Evolutionary conservation across 2,329 filamentous ascomycete species (phyloP), one percentile per base, ranked within the genome.

Genomic region (Drechslera avenae): DNA sequence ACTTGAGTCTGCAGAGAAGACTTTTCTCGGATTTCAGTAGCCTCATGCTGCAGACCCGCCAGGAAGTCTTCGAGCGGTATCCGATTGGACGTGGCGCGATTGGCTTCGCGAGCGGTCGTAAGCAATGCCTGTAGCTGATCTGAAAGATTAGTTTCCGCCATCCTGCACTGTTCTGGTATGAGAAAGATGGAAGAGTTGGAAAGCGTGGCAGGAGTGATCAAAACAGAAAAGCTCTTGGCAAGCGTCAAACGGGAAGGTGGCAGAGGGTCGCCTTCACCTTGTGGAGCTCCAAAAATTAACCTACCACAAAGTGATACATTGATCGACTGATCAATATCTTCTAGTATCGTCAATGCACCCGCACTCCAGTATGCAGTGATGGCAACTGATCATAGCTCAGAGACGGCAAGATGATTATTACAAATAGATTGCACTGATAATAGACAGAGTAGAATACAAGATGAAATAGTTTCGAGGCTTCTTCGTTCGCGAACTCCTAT

Each of bases 31-130:
- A 14, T 5, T 2, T 4, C 13, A 17, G 12, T 2, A 8, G 9
- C 4, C 30, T 48, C 33, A 10, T 32, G 7, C 9, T 32, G 43
- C 13, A 52, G 4, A 13, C 21, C 17, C 4, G 39, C 44, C 8
- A 49, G 39, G 28, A 53, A 49, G 4, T 17, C 37, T 9, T 41
- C 35, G 10, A 48, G 33, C 13, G 45, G 32, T 9, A 45, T 12
- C 4, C 34, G 45, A 36, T 44, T 4, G 2, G 10, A 21, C 16
- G 40, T 16, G 34, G 18, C 9, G 6, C 16, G 14, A 9, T 49
- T 45, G 39, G 26, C 30, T 12, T 48, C 10, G 1, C 16, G 35
- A 2, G 30, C 21, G 0, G 4, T 12, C 3, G 42, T 19, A 5
- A 49, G 34, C 21, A 52, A 34, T 16, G 0, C 17, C 9, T 47